Evolutionary conservation across 768 basidiomycete species (phyloP).

Genomic region (Lenzites betulinus): DNA sequence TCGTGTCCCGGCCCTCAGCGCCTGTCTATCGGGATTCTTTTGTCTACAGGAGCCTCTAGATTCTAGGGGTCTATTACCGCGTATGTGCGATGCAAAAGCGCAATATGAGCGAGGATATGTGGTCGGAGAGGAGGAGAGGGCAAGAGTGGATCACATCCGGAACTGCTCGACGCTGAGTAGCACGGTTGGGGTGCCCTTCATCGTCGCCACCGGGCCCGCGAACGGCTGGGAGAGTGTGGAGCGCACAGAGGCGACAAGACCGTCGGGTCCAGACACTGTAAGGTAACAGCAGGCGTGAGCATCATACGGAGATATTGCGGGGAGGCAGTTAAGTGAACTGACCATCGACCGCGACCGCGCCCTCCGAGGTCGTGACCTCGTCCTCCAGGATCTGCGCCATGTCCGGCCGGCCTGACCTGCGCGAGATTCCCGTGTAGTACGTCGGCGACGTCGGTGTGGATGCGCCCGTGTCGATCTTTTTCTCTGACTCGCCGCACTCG

Average conservation of each 20-base stretch:
- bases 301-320: no score
- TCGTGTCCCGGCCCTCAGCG: no score
- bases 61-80: no score
- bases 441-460: slow-evolving; percentile 9
- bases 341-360: slow-evolving; percentile 38
- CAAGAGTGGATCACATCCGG: slow-evolving; percentile 10
- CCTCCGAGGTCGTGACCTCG: slow-evolving; percentile 25
- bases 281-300: no score
- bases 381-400: slow-evolving; percentile 28
- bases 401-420: slow-evolving; percentile 30
- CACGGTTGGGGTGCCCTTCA: slow-evolving; percentile 20
- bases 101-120: background rate
- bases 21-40: no score
- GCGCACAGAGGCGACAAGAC: slow-evolving; percentile 24
- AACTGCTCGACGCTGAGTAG: slow-evolving; percentile 21
- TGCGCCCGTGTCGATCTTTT: background rate
- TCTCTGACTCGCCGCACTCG: background rate
- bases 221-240: slow-evolving; percentile 17
- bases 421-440: slow-evolving; percentile 13
- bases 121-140: background rate
- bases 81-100: background rate
- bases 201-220: slow-evolving; percentile 16
- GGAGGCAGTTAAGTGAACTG: background rate
- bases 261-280: slow-evolving; percentile 29
- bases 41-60: no score